Base-by-base conservation (phyloP, 2,329 filamentous ascomycete genomes). In the Incumbomyces delicatus region DNA sequence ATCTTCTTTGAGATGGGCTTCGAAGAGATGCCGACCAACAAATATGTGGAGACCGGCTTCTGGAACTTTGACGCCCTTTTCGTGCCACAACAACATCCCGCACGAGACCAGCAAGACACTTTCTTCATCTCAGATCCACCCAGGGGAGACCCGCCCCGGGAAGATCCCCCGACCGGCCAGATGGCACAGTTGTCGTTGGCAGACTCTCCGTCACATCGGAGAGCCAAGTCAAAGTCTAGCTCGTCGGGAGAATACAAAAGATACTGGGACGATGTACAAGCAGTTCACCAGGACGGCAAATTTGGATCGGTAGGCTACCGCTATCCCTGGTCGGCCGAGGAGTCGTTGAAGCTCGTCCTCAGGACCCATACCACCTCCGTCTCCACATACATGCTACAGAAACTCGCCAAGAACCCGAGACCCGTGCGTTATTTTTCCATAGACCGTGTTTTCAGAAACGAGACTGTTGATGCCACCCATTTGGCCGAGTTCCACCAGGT, bases 1-100 rank as follows among this genome's bases (percentile, higher is more conserved):
- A 95, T 98, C 63, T 98, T 98, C 80, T 96, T 98, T 70, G 88
- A 95, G 65, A 94, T 95, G 82, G 92, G 90, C 44, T 98, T 96
- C 72, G 83, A 90, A 61, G 92, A 98, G 73, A 96, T 98, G 92
- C 86, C 89, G 12, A 95, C 90, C 41, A 84, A 85, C 69, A 80
- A 86, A 65, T 95, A 83, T 64, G 89, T 96, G 53, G 92, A 98
- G 70, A 90, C 89, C 11, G 89, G 90, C 39, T 95, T 96, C 81
- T 98, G 92, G 88, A 96, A 96, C 69, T 96, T 96, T 66, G 90
- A 96, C 62, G 81, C 89, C 18, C 86, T 98, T 53, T 95, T 90
- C 66, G 90, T 96, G 44, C 90, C 90, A 27, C 92, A 94, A 70
- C 92, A 98, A 75, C 92, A 98, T 66, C 92, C 92, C 43, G 92